A percentile compares a stretch with the other conserved stretches of the same genome.
Conservation (phyloP, 2,329 filamentous ascomycete species). For the Fusarium humuli region DNA sequence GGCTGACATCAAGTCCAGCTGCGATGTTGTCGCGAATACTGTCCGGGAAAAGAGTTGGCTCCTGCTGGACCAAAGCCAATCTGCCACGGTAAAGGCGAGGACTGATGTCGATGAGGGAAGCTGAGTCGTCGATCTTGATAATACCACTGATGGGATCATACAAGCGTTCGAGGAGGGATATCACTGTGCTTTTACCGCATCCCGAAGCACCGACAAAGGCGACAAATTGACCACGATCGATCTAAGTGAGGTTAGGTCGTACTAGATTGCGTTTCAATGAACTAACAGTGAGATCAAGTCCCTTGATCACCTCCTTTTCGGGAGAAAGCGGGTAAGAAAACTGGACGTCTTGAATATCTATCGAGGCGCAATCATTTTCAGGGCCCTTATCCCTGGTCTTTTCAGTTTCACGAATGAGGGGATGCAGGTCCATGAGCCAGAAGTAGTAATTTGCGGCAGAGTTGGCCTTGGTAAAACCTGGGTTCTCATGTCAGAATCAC, state of each 20-base stretch:
- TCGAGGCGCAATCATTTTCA: slow-evolving; percentile 40
- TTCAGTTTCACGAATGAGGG: slow-evolving; percentile 55
- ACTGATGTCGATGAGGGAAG: slow-evolving; percentile 56
- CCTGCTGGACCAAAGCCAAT: slow-evolving; percentile 68
- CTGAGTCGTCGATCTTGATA: slow-evolving; percentile 37
- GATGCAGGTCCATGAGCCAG: slow-evolving; percentile 56
- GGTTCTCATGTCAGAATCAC: neutral
- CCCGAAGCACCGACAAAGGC: slow-evolving; percentile 65
- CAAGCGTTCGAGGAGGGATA: slow-evolving; percentile 62
- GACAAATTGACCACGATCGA: slow-evolving; percentile 61
- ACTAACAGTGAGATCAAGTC: slow-evolving; percentile 47
- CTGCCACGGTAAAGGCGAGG: slow-evolving; percentile 62
- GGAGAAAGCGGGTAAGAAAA: slow-evolving; percentile 70
- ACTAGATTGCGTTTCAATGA: neutral
- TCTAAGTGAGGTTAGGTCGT: neutral
- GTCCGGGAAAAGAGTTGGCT: slow-evolving; percentile 79
- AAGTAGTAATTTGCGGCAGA: slow-evolving; percentile 62
- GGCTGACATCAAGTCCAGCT: slow-evolving; percentile 30
- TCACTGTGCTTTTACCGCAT: slow-evolving; percentile 70
- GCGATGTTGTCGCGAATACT: slow-evolving; percentile 84
- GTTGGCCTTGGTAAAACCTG: slow-evolving; percentile 59
- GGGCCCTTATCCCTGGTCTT: slow-evolving; percentile 54
- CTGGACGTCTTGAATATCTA: slow-evolving; percentile 65
- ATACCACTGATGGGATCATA: slow-evolving; percentile 55
- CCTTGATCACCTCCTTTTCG: slow-evolving; percentile 54